These are phyloP conservation scores for Pyrenophora seminiperda DNA, from an alignment of 2,329 filamentous ascomycete species.

Conservation along the genomic window DNA sequence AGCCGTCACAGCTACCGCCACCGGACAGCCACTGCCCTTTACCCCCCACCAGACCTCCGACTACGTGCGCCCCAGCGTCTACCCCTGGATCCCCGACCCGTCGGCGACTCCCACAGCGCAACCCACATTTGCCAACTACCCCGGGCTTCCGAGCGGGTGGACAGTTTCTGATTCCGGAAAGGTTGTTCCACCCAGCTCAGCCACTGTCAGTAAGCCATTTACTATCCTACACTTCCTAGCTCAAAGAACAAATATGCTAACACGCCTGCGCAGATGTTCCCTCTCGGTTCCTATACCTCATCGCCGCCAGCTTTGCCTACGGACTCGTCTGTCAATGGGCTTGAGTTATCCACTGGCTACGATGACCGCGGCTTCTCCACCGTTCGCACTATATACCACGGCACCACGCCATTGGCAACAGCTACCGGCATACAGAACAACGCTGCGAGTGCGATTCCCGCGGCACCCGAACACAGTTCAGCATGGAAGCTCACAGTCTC, in stretches of 20 bases:
- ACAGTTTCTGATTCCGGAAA: conserved; percentile 78
- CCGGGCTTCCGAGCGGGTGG: conserved; percentile 78
- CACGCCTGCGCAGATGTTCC: conserved; percentile 54
- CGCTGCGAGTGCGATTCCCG: conserved; percentile 11
- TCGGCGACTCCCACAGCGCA: conserved; percentile 58
- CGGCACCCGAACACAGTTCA: conserved; percentile 9
- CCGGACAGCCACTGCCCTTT: conserved; percentile 70
- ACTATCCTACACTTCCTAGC: conserved; percentile 10
- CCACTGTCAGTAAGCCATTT: conserved; percentile 66
- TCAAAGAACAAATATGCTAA: conserved; percentile 18
- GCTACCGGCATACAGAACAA: conserved; percentile 15
- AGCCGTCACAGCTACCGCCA: conserved; percentile 66
- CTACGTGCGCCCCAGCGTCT: conserved; percentile 49
- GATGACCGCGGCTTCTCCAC: conserved; percentile 58
- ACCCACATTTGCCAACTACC: conserved; percentile 53
- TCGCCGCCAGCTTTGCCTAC: conserved; percentile 50
- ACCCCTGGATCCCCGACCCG: conserved; percentile 68
- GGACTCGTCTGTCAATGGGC: conserved; percentile 35
- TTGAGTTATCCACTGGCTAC: conserved; percentile 51
- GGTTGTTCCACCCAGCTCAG: conserved; percentile 73
- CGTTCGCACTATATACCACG: conserved; percentile 44
- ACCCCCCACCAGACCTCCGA: conserved; percentile 64
- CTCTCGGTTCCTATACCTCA: conserved; percentile 58
- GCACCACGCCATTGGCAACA: conserved; percentile 15
- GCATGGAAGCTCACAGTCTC: conserved; percentile 5